These are phyloP conservation scores for Trifolium dubium DNA, from an alignment of 306 rosid species.

Conservation along the genomic window DNA sequence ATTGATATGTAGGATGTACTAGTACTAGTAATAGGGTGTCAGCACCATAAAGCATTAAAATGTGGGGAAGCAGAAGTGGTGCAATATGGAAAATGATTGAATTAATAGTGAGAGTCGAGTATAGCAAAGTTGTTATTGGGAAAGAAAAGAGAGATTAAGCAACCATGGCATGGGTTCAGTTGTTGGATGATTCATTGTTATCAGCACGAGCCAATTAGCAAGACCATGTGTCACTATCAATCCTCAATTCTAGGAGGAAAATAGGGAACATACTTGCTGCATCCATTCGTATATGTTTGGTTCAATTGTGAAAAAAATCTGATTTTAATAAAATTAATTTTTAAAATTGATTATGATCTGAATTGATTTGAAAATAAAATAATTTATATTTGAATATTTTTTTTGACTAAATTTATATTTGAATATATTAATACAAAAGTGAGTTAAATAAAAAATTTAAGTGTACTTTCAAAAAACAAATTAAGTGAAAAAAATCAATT, in stretches of 20 bases:
- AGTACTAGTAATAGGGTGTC: not conserved
- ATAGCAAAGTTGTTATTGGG: not conserved
- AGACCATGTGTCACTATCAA: not conserved
- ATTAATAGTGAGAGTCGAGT: not conserved
- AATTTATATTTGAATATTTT: too few species aligned
- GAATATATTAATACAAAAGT: too few species aligned
- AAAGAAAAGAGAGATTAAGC: not conserved
- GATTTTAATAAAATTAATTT: too few species aligned
- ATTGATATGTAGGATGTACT: not conserved
- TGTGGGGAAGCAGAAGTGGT: slow-evolving; percentile 12
- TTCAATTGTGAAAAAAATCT: too few species aligned
- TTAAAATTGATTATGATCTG: too few species aligned
- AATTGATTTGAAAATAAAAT: too few species aligned
- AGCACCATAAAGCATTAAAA: not conserved
- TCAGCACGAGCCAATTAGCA: not conserved
- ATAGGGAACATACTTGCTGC: not conserved
- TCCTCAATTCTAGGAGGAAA: slow-evolving; percentile 3
- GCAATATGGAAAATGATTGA: slow-evolving; percentile 15
- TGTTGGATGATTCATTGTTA: not conserved
- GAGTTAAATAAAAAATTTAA: too few species aligned
- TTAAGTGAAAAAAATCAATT: too few species aligned
- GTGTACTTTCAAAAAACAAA: too few species aligned
- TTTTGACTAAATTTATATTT: too few species aligned
- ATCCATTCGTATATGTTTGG: too few species aligned
- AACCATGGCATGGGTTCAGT: not conserved